Evolutionary conservation across 106 monocot species (phyloP).

Genomic region (Amphibolis antarctica): DNA sequence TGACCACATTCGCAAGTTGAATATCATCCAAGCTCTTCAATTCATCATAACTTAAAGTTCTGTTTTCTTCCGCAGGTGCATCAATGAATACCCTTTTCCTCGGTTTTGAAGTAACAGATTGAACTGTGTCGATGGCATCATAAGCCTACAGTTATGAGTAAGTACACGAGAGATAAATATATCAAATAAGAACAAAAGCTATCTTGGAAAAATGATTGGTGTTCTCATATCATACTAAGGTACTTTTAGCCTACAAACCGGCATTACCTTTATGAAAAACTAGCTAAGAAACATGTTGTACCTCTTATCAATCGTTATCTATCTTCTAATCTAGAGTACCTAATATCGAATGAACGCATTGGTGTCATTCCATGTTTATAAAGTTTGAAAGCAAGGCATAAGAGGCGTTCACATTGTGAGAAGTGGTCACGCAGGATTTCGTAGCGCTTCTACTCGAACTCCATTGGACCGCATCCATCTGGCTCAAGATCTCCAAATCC

Average conservation of each 20-base stretch:
- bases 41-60: conserved; percentile 44
- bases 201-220: not conserved
- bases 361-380: not conserved
- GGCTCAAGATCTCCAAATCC: conserved; percentile 60
- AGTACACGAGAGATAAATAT: conserved; percentile 1
- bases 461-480: conserved; percentile 11
- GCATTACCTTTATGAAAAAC: too few species aligned
- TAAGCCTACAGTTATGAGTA: conserved; percentile 15
- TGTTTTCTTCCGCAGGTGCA: conserved; percentile 9
- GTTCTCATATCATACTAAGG: not conserved
- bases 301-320: too few species aligned
- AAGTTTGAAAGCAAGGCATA: not conserved
- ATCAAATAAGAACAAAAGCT: not conserved
- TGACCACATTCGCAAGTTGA: conserved; percentile 66
- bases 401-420: not conserved
- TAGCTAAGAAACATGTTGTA: too few species aligned
- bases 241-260: too few species aligned
- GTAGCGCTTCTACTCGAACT: not conserved
- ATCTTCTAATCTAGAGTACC: not conserved
- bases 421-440: not conserved
- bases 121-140: conserved; percentile 6
- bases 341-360: not conserved
- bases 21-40: conserved; percentile 55
- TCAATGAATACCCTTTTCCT: conserved; percentile 1
- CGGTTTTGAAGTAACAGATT: conserved; percentile 16